Percentiles rank a stretch among this genome's conserved stretches.
Conservation (phyloP, 768 basidiomycete species). For the Calocera viscosa region DNA sequence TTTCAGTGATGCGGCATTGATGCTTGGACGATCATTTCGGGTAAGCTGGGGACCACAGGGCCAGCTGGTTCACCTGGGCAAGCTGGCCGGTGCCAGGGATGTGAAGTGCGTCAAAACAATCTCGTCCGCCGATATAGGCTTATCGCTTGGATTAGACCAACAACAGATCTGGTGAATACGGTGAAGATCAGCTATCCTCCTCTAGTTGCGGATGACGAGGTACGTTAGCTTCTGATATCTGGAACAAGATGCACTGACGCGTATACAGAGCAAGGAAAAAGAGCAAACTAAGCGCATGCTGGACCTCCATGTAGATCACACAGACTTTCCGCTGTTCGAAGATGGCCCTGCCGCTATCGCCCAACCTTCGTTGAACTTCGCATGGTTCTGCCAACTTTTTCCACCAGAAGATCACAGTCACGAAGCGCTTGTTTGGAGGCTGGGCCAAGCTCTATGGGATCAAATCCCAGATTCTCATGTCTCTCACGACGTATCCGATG, state of each 20-base stretch:
- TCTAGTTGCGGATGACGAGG: conserved; percentile 20
- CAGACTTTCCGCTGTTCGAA: conserved; percentile 55
- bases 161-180: conserved; percentile 12
- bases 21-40: conserved; percentile 75
- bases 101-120: conserved; percentile 32
- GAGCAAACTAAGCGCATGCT: conserved; percentile 49
- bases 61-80: conserved; percentile 60
- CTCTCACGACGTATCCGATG: conserved; percentile 41
- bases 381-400: conserved; percentile 62
- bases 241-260: conserved; percentile 47
- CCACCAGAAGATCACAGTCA: conserved; percentile 54
- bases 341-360: conserved; percentile 60
- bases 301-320: conserved; percentile 61
- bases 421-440: conserved; percentile 73
- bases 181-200: conserved; percentile 23
- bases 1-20: conserved; percentile 68
- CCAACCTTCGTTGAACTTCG: conserved; percentile 53
- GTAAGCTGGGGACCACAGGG: conserved; percentile 85
- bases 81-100: conserved; percentile 28
- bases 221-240: conserved; percentile 39
- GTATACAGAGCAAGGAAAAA: conserved; percentile 28
- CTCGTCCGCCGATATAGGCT: conserved; percentile 36
- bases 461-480: conserved; percentile 51
- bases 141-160: not conserved
- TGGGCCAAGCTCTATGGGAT: conserved; percentile 83